Evolutionary conservation across 1,139 yeast genomes (phyloP), one percentile per base, ranked within the genome.

Genomic region (Yamadazyma aaseri): DNA sequence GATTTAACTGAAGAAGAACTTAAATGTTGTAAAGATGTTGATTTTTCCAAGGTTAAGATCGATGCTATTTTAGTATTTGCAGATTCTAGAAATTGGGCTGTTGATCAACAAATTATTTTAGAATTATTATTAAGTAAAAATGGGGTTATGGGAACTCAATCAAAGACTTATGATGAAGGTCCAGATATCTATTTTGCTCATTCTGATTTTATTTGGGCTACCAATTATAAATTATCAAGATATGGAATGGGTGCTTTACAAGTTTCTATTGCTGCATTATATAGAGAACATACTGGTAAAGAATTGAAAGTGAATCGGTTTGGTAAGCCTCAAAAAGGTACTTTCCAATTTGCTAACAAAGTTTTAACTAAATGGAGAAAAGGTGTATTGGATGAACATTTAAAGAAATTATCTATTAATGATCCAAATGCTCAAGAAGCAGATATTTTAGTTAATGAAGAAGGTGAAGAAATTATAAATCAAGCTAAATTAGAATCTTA

Each of bases 221-320:
- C 95, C 12, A 83, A 85, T 56, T 85, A 85, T 55, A 81, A 77
- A 47, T 70, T 84, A 42, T 79, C 86, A 17, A 71, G 95, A 57
- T 84, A 85, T 55, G 95, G 95, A 44, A 85, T 85, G 94, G 95
- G 95, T 44, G 95, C 95, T 2, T 68, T 85, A 47, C 94, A 83
- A 57, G 90, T 85, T 31, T 81, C 92, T 11, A 80, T 83, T 54
- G 89, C 90, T 35, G 95, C 94, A 0, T 66, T 85, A 34, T 85
- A 78, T 58, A 75, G 81, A 53, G 94, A 84, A 53, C 89, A 81
- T 53, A 84, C 94, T 4, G 94, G 94, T 39, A 73, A 71, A 44
- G 90, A 84, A 51, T 68, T 85, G 50, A 78, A 79, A 49, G 89
- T 84, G 29, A 82, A 81, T 42, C 65, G 90, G 55, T 84, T 83